phyloP scores from a whole-genome alignment of 352 stramenopile genomes.

The Phytophthora chlamydospora region DNA sequence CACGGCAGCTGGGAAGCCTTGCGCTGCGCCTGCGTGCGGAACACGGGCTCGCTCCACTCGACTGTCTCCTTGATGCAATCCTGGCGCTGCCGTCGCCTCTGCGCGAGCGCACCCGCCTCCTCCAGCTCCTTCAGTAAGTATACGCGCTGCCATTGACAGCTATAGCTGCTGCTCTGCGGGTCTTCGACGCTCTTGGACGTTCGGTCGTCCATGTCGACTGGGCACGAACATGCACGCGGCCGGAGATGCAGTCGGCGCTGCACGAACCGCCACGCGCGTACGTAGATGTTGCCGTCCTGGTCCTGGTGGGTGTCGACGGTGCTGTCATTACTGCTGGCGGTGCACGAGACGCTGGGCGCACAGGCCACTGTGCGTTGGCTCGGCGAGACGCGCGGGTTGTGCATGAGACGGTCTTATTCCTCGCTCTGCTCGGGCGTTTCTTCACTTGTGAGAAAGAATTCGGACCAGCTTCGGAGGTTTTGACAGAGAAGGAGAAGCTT shows the following conservation, averaged over 20 bases:
- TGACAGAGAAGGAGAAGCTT: conserved; percentile 13
- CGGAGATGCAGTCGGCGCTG: conserved; percentile 46
- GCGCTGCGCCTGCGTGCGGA: conserved; percentile 22
- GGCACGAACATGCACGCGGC: conserved; percentile 38
- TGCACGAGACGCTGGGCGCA: conserved; percentile 10
- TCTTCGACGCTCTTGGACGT: conserved; percentile 10
- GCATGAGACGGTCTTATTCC: conserved; percentile 2
- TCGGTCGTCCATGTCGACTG: conserved; percentile 24
- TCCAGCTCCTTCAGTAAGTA: conserved; percentile 52
- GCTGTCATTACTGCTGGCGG: conserved; percentile 9
- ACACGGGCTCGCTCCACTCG: conserved; percentile 20
- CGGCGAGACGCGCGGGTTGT: conserved; percentile 20
- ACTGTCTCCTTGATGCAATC: conserved; percentile 32
- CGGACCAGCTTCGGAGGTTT: conserved; percentile 6
- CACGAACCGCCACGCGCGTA: conserved; percentile 46
- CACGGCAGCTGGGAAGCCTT: conserved; percentile 48
- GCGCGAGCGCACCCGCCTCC: conserved; percentile 24
- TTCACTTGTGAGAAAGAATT: conserved; percentile 24
- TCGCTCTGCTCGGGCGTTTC: not conserved
- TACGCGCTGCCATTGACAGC: conserved; percentile 43
- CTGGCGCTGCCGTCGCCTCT: conserved; percentile 22
- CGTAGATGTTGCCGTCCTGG: conserved; percentile 33
- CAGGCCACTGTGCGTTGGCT: conserved; percentile 1
- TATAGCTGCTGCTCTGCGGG: conserved; percentile 11
- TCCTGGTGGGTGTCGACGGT: conserved; percentile 2